phyloP scores from a whole-genome alignment of 257 asterid genomes.

The Solanum tarapatanum region DNA sequence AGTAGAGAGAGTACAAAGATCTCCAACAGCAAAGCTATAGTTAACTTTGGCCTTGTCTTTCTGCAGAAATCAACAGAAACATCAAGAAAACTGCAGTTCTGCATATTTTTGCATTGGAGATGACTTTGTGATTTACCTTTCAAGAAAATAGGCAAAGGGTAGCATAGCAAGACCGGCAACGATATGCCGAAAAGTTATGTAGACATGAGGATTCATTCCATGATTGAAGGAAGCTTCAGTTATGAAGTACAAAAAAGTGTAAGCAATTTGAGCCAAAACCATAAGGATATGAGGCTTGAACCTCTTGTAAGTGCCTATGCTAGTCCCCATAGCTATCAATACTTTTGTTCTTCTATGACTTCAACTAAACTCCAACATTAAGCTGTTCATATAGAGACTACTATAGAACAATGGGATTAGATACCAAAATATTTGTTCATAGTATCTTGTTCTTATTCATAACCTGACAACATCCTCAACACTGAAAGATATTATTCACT shows the following conservation, averaged over 20 bases:
- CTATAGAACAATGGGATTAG: background rate
- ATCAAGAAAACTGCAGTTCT: background rate
- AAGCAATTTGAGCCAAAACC: conserved; percentile 46
- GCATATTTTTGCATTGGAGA: background rate
- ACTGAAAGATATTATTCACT: background rate
- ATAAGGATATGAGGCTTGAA: conserved; percentile 64
- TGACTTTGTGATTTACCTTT: conserved; percentile 25
- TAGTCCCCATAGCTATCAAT: conserved; percentile 10
- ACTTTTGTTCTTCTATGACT: background rate
- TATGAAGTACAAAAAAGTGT: conserved; percentile 48
- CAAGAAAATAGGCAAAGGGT: conserved; percentile 68
- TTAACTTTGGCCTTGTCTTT: conserved; percentile 46
- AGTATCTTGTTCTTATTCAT: conserved; percentile 25
- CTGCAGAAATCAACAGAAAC: conserved; percentile 22
- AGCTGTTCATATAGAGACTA: conserved; percentile 2
- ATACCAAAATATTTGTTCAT: conserved; percentile 22
- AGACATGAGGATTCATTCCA: conserved; percentile 68
- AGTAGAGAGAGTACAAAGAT: conserved; percentile 49
- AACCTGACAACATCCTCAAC: background rate
- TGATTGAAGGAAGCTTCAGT: conserved; percentile 71
- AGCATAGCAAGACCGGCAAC: conserved; percentile 37
- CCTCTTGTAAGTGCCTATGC: conserved; percentile 3
- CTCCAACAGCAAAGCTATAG: conserved; percentile 37
- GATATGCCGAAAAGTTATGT: conserved; percentile 50
- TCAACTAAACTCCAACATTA: background rate